Evolutionary conservation across 257 asterid genomes (phyloP), one percentile per base, ranked within the genome.

Genomic region (Gentiana macrophylla): DNA sequence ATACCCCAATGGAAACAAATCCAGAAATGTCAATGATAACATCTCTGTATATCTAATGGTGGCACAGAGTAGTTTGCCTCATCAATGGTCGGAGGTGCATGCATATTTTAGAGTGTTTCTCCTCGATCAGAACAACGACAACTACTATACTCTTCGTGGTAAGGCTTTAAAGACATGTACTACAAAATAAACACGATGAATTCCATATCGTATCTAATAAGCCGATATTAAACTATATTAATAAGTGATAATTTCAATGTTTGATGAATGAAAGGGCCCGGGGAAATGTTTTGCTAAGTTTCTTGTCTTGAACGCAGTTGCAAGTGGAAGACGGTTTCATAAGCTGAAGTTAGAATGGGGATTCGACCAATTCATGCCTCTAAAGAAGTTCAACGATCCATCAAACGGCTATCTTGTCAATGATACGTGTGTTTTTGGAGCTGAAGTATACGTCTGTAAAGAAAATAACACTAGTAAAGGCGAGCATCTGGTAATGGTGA

Each of bases 1-100:
- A 57, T 67, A 80, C 77, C 96, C 84, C 12, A 76, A 74, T 52
- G 96, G n/a, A 49, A 78, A 86, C 84, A 80, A 80, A 67, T 62
- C n/a, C 72, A 86, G 78, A 71, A 79, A 67, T 57, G 57, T 71
- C 12, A 67, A 61, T 1, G 88, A 80, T 49, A 74, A 77, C 57
- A 55, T 86, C 53, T 84, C 96, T 66, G 3, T 78, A 1, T 78
- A 84, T 73, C 64, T 86, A 66, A 62, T 62, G 67, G 36, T 78
- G 35, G 76, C 67, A 32, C 77, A 79, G 15, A 62, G 60, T 47
- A 64, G 54, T 36, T 55, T 76, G 6, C 64, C 52, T 8, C 67
- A 55, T 46, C 78, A 73, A 9, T 80, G 82, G 12, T 77, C 78
- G 80, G 91, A 86, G 65, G 70, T 80, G 45, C 80, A 73, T 33